Conservation (phyloP, 257 asterid genomes). For the Primulina eburnea region DNA sequence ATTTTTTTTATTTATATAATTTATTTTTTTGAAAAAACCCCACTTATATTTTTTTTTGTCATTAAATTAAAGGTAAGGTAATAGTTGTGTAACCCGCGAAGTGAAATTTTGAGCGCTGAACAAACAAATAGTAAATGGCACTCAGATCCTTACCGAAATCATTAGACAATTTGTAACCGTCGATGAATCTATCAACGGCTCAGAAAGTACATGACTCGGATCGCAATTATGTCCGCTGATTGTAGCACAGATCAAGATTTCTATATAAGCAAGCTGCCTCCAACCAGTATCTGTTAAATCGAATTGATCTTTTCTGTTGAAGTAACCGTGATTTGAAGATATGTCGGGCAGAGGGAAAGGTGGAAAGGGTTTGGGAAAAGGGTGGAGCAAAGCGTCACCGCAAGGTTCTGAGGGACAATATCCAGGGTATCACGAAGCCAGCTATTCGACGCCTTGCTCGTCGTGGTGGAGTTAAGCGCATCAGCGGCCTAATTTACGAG, state of each 20-base stretch:
- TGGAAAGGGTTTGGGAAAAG: neutral
- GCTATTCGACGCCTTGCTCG: neutral
- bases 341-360: neutral
- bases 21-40: no score
- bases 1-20: no score
- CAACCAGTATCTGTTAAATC: no score
- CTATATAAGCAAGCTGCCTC: neutral
- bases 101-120: neutral
- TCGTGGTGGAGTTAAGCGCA: neutral
- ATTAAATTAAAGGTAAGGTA: no score
- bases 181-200: neutral
- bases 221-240: neutral
- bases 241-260: neutral
- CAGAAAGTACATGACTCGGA: neutral
- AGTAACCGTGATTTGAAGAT: neutral
- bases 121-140: no score
- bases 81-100: neutral
- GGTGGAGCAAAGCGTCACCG: constrained; percentile 1
- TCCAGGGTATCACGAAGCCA: neutral
- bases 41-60: no score
- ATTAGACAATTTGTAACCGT: neutral
- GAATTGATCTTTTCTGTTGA: no score
- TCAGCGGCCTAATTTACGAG: neutral
- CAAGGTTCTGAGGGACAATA: neutral
- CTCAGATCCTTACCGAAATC: neutral